These are phyloP conservation scores for Rhizophagus prolifer DNA, from an alignment of 192 early-diverging fungal species.

Conservation along the genomic window DNA sequence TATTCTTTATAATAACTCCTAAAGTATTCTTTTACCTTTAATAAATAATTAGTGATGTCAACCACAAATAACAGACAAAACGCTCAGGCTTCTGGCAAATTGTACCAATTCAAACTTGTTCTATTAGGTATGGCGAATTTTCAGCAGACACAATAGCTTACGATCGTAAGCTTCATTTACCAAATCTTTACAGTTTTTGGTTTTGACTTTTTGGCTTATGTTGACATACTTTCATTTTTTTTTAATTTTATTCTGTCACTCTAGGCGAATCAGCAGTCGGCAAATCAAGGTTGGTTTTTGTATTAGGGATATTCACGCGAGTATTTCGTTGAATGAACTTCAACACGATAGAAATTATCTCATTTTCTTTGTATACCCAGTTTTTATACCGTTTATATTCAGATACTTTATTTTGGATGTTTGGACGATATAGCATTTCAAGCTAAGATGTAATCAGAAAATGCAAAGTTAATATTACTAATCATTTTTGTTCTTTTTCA, in stretches of 20 bases:
- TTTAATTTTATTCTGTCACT: background rate
- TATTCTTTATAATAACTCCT: background rate
- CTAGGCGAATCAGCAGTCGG: conserved; percentile 66
- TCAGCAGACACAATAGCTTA: no score
- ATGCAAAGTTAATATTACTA: background rate
- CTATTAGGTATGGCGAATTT: conserved; percentile 71
- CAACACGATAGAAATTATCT: background rate
- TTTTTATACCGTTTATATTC: background rate
- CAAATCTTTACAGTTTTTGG: background rate
- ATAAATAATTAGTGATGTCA: background rate
- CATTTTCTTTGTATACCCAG: background rate
- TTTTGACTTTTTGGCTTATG: background rate
- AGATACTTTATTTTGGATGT: background rate
- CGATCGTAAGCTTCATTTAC: background rate
- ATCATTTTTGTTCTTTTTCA: background rate
- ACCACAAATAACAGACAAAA: conserved; percentile 13
- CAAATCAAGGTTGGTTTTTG: conserved; percentile 59
- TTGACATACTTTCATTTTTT: background rate
- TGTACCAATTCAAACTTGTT: conserved; percentile 93
- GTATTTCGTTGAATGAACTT: background rate
- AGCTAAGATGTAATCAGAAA: background rate
- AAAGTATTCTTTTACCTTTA: background rate
- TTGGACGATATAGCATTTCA: background rate
- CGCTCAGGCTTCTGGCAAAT: conserved; percentile 53
- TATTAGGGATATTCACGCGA: background rate